Evolutionary conservation across 2,329 filamentous ascomycete genomes (phyloP), one percentile per base, ranked within the genome.

Genomic region (Dactylonectria estremocensis): DNA sequence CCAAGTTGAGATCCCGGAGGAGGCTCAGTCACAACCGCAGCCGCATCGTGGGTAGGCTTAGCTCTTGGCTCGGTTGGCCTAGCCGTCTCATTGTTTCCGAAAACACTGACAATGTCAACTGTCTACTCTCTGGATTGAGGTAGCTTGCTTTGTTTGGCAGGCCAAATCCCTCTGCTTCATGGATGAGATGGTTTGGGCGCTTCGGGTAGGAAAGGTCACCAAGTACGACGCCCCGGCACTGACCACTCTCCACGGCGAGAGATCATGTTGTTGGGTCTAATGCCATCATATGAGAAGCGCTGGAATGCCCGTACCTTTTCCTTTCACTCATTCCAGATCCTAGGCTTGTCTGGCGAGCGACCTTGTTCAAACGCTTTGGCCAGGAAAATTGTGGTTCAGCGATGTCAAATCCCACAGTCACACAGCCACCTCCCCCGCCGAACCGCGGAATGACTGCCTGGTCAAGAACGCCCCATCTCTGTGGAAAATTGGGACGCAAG

Each of bases 331-430:
- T 45, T 48, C 55, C 28, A 59, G 61, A 59, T 48, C 16, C 49
- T 59, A 20, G 33, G 53, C 14, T 48, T 37, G 55, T 45, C 35
- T 59, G 28, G 31, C 31, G 20, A 55, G 37, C 43, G 28, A 22
- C 43, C 66, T 28, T 22, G 52, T 8, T 14, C 28, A 10, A 57
- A 52, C 53, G 58, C 65, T 61, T 61, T 60, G 68, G 66, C 58
- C 68, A 59, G 18, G 45, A 65, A 22, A 66, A 68, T 58, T 70
- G 68, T 68, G 50, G 68, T 68, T 70, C 63, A 49, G 62, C 49
- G 37, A 58, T 70, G 68, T 70, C 68, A 70, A 68, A 49, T 59
- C 58, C 48, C 24, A 55, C 35, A 52, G 67, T 69, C 67, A 64
- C 24, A 49, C 20, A 45, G 31, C 31, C n/a, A 16, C 24, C 20